Evolutionary conservation across 2,329 filamentous ascomycete genomes (phyloP), one percentile per base, ranked within the genome.

Genomic region (Dothistroma septosporum): DNA sequence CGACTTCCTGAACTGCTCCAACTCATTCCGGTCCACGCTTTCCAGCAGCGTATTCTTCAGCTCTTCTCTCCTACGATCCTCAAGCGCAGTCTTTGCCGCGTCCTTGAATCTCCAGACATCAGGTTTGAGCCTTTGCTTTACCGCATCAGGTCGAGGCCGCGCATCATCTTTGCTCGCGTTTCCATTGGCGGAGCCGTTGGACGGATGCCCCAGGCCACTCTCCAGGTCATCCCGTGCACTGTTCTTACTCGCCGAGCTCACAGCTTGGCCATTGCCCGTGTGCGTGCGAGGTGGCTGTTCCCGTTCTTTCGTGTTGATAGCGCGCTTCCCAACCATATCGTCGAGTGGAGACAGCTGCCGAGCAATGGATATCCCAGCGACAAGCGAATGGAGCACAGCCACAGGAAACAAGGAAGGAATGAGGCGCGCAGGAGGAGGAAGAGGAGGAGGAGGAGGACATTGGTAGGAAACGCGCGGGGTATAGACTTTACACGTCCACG

Each of bases 1-100:
- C 35, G 73, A 79, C 68, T 82, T 83, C 21, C 82, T 73, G 66
- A 74, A 83, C 35, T 76, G 73, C 67, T 85, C 81, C 19, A 83
- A 72, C 8, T 74, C 73, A 7, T 79, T 73, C 14, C 76, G 73
- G 37, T 82, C 75, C 37, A 84, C 76, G 31, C 76, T 77, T 1
- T 79, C 70, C 28, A 81, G 73, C 10, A 84, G 70, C 63, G 78
- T 74, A 57, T 77, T 74, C 70, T 84, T 84, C 68, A 84, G 70
- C 21, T 79, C 74, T 14, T 75, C 72, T 24, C 79, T 74, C 28
- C 77, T 76, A 47, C 76, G 71, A 60, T 80, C 75, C 59, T 78
- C 76, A 31, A 83, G 68, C 1, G 77, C 80, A 14, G 76, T 75
- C 28, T 77, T 73, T 22, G 79, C 77, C 0, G 77, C 77, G 72